phyloP scores from a whole-genome alignment of 805 yeast genomes.

The Pichia sporocuriosa region DNA sequence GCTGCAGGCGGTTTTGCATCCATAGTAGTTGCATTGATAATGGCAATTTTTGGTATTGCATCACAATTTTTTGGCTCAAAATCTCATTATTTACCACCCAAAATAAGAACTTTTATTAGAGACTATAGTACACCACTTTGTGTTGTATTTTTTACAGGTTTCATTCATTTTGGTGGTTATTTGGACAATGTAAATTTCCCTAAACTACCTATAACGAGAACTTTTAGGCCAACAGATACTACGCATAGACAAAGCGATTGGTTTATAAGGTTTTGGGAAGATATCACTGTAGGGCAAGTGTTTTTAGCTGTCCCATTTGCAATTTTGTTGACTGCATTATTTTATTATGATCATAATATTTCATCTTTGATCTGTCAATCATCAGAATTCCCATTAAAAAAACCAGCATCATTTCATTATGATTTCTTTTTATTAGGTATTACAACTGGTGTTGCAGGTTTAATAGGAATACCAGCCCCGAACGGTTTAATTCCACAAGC shows the following conservation, averaged over 20 bases:
- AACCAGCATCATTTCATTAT: conserved; percentile 90
- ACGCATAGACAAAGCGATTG: conserved; percentile 50
- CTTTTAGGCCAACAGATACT: conserved; percentile 67
- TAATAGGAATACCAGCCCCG: conserved; percentile 90
- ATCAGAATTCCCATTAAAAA: conserved; percentile 67
- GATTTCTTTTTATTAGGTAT: conserved; percentile 80
- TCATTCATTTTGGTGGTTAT: conserved; percentile 84
- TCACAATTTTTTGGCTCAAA: conserved; percentile 50
- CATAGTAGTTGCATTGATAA: conserved; percentile 63
- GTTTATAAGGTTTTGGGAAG: conserved; percentile 72
- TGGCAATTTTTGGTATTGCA: conserved; percentile 71
- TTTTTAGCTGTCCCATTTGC: conserved; percentile 94
- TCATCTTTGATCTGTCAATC: conserved; percentile 91
- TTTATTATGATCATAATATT: conserved; percentile 93
- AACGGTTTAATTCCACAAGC: conserved; percentile 97
- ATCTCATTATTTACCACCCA: conserved; percentile 54
- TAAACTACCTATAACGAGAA: conserved; percentile 57
- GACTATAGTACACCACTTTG: conserved; percentile 83
- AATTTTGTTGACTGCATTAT: conserved; percentile 69
- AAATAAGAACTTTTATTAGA: conserved; percentile 59
- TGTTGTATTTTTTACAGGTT: conserved; percentile 88
- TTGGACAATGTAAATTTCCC: conserved; percentile 51
- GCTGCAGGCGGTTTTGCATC: conserved; percentile 48
- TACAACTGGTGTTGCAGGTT: conserved; percentile 81
- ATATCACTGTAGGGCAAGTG: conserved; percentile 62